Evolutionary conservation across 345 rosid species (phyloP), one percentile per base, ranked within the genome.

Genomic region (Corchorus capsularis): DNA sequence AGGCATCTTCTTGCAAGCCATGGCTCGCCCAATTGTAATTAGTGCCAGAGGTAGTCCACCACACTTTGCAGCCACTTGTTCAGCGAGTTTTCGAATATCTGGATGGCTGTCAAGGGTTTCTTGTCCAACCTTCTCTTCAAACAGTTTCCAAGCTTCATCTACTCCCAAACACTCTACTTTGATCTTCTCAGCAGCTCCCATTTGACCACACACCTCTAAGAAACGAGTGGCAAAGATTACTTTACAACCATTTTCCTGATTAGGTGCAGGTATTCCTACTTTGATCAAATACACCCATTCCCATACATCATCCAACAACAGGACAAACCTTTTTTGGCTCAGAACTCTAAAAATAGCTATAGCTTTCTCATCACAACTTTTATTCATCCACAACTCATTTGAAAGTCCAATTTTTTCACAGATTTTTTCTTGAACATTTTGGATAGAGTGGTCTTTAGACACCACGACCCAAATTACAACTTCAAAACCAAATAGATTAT

Each of bases 251-350:
- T 83, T 83, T 8, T 50, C 77, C 74, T 70, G 77, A 37, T 80
- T 78, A 0, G 80, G 79, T 0, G 19, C 54, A 35, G 86, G 86
- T 8, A 83, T 79, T 12, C 86, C 86, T 43, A 54, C 75, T 49
- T 66, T 80, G 74, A 64, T 43, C 3, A 4, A 41, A 54, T 83
- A 83, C 17, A 83, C 74, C 37, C 71, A 71, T 41, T 83, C 86
- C 86, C 83, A 80, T 32, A 83, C 72, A 34, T 83, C 86, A 20
- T 83, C 86, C 13, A 83, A 79, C 50, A 83, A 78, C 75, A 83
- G 17, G 65, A 81, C 82, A 46, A 83, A 83, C 12, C 78, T 72
- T 78, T 80, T 80, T 75, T 80, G 74, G 74, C 79, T 83, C 54
- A 83, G 77, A 53, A 80, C 72, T 63, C 75, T 83, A 5, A 69